Base-by-base conservation (phyloP, 139 green algal species). In the Tetradesmus obliquus region DNA sequence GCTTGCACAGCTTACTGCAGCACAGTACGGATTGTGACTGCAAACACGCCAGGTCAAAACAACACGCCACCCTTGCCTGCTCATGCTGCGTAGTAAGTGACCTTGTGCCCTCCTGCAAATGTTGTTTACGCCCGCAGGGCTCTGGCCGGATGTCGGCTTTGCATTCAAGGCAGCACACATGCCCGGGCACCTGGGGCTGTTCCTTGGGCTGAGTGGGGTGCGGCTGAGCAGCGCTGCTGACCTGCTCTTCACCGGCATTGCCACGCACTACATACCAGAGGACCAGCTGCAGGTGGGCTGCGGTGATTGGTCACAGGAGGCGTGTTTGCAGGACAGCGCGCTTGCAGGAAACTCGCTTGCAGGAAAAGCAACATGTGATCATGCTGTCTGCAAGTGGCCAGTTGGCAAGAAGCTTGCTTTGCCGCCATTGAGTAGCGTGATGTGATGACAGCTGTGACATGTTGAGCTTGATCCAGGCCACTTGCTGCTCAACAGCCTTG, bases 121-220 rank as follows among this genome's bases (percentile, higher is more conserved):
- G 12, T 7, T 53, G 3, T 55, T 20, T 19, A n/a, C 1, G 10
- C 10, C 6, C 17, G 76, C 76, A 91, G 87, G 88, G 3, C 80
- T 92, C 32, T 92, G 88, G 88, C 88, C 88, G 1, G 88, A 92
- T 85, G 88, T 92, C 8, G 88, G 88, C 45, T 92, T 92, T 87
- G 88, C 88, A 8, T 92, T 62, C 58, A 87, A 87, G n/a, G 88
- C 88, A 6, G 88, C 88, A 15, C 80, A 79, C 32, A 81, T 88
- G 79, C 57, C 88, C 1, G 53, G 57, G 3, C 81, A 60, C 3
- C 58, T 88, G 15, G 88, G 88, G 1, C 45, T 92, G 22, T 83
- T 88, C 45, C 51, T 92, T 24, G 88, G 79, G 55, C 81, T 92
- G 2, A 84, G 53, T 17, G 88, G 85, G 15, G 80, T 80, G 13